Evolutionary conservation across 2,329 filamentous ascomycete species (phyloP).

Genomic region (Aspergillus aculeatinus): DNA sequence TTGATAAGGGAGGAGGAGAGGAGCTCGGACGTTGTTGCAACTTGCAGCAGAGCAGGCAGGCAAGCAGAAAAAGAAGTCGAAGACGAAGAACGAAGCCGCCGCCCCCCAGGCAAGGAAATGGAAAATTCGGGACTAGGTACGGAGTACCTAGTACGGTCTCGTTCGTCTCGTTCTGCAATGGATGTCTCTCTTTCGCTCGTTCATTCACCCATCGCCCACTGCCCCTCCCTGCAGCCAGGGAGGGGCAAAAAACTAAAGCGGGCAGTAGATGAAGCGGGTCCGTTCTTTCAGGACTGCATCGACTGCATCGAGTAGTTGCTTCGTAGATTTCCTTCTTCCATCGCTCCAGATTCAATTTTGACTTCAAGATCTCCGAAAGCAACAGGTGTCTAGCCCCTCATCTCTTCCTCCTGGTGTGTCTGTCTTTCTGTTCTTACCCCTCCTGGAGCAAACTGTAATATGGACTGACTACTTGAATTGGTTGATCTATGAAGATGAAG

Average conservation of each 20-base stretch:
- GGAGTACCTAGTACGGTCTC: background rate
- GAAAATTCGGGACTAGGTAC: no score
- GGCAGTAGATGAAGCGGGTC: background rate
- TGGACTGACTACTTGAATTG: background rate
- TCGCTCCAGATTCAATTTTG: background rate
- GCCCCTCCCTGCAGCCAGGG: background rate
- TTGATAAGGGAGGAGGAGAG: constrained; percentile 6
- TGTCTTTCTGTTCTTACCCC: background rate
- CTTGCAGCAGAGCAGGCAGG: no score
- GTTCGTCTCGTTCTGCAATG: background rate
- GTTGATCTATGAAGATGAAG: background rate
- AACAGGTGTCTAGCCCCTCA: background rate
- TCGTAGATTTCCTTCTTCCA: background rate
- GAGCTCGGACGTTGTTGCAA: constrained; percentile 4
- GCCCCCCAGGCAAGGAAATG: background rate
- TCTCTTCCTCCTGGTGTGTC: background rate
- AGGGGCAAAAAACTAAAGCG: background rate
- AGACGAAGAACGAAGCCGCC: no score
- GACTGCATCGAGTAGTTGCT: background rate
- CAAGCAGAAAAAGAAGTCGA: background rate
- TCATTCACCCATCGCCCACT: no score
- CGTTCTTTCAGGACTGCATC: background rate
- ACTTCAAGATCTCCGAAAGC: background rate
- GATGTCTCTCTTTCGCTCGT: background rate
- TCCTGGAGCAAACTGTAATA: background rate